Evolutionary conservation across 352 stramenopile species (phyloP), one percentile per base, ranked within the genome.

Genomic region (Pythium grandisporangium): DNA sequence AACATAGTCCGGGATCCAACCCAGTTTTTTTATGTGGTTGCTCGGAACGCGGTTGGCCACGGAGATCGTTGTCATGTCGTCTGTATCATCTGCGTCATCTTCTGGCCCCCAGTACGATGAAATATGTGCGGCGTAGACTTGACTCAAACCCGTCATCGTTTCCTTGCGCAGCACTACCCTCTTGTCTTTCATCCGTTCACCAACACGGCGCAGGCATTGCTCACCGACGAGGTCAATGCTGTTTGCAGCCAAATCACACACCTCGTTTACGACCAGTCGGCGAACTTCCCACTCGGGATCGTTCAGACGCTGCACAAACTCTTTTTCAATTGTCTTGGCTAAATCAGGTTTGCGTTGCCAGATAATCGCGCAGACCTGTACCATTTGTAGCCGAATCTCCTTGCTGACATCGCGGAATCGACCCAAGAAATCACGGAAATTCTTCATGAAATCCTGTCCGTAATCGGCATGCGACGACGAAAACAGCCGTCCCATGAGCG

Each of bases 101-200:
- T 65, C 40, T 14, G 61, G 45, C 37, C 52, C 55, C 75, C 73
- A 87, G 17, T 63, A 66, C 0, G 60, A 46, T 7, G 81, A 82
- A 30, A 94, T 51, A 43, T 94, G 79, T 4, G 66, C 53, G 13
- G 58, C 70, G 30, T 84, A 94, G 11, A 92, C 73, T 55, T 92
- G 81, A 20, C 76, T 86, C 13, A 94, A 58, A 1, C 81, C 81
- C 11, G 81, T 94, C 81, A 94, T 94, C 8, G 81, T 85, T 52
- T 94, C 81, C 42, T 92, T 94, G 13, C 81, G 60, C 20, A 92
- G 30, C 0, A 66, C 41, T 1, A 90, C 69, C 37, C 76, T 87
- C 43, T 94, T 94, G 53, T 94, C 81, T 45, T 92, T 92, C 77
- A 94, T 88, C 8, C 81, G 76, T 42, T 94, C 81, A 14, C 78